Conservation (phyloP, 2,329 filamentous ascomycete genomes). For the Clonostachys chloroleuca region DNA sequence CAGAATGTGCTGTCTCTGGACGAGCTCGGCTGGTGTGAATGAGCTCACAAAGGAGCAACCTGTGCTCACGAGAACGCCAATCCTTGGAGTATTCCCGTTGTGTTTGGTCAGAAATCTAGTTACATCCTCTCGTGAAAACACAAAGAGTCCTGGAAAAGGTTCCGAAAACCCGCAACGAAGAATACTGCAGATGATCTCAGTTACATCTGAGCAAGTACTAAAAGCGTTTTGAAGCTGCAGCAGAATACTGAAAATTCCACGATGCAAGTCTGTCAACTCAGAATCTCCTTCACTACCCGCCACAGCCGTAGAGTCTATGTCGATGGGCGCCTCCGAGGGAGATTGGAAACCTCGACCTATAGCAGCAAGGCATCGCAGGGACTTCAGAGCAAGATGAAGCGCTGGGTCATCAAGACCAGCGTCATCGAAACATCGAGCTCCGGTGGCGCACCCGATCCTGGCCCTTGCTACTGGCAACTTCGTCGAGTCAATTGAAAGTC, state of each 20-base stretch:
- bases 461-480: conserved; percentile 2
- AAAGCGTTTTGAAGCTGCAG: conserved; percentile 47
- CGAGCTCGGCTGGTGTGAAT: conserved; percentile 34
- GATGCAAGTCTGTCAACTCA: conserved; percentile 30
- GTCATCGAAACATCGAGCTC: conserved; percentile 15
- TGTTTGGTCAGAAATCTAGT: conserved; percentile 61
- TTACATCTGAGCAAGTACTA: conserved; percentile 58
- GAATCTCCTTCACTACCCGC: conserved; percentile 2
- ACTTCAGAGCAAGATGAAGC: conserved; percentile 44
- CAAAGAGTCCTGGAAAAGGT: conserved; percentile 69
- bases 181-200: conserved; percentile 68
- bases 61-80: conserved; percentile 66
- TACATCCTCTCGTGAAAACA: conserved; percentile 64
- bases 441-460: conserved; percentile 12
- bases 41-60: conserved; percentile 67
- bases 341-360: conserved; percentile 71
- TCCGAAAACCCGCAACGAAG: conserved; percentile 74
- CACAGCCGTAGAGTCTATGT: conserved; percentile 52
- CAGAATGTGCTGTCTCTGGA: conserved; percentile 41
- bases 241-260: conserved; percentile 40
- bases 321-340: conserved; percentile 60
- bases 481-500: conserved; percentile 11
- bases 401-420: conserved; percentile 33
- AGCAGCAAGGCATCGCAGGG: conserved; percentile 63
- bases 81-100: conserved; percentile 54